Evolutionary conservation across 1,284 basidiomycete species (phyloP).

Genomic region (Microbotryomycetes sp.): DNA sequence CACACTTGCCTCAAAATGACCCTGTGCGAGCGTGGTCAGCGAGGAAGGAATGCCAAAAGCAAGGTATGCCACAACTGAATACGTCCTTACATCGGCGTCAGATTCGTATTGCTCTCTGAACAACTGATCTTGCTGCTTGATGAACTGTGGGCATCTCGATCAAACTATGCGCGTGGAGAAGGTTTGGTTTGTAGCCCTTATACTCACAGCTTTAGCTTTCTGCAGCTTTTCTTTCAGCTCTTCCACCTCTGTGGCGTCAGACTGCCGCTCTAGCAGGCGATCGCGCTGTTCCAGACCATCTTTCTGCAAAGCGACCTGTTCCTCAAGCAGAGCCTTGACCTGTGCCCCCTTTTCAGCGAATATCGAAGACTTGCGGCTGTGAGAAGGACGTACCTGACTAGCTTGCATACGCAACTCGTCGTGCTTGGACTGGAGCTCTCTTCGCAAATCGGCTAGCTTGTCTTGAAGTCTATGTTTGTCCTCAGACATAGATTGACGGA

Average conservation of each 20-base stretch:
- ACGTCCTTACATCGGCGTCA: conserved; percentile 43
- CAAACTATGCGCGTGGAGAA: background rate
- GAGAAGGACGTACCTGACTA: conserved; percentile 48
- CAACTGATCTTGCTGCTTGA: conserved; percentile 82
- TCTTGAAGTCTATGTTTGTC: conserved; percentile 71
- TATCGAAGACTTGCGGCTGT: background rate
- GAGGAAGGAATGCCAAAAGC: conserved; percentile 10
- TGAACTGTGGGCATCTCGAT: conserved; percentile 55
- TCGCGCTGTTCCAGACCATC: conserved; percentile 79
- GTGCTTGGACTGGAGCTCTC: conserved; percentile 61
- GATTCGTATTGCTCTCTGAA: conserved; percentile 60
- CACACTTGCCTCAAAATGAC: conserved; percentile 63
- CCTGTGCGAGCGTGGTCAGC: conserved; percentile 40
- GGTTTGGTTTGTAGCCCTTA: no score
- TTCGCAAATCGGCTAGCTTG: conserved; percentile 59
- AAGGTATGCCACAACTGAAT: background rate
- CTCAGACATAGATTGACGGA: conserved; percentile 80
- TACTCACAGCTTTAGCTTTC: conserved; percentile 66
- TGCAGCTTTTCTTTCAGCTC: conserved; percentile 66
- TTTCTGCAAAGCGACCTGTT: conserved; percentile 84
- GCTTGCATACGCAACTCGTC: conserved; percentile 89
- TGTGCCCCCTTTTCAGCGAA: conserved; percentile 7
- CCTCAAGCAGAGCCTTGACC: conserved; percentile 58
- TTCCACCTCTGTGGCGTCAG: conserved; percentile 67
- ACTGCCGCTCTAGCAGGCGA: conserved; percentile 69